Percentiles rank a stretch among this genome's conserved stretches.
phyloP scores from a whole-genome alignment of 257 asterid species.

The Orobanche coerulescens region DNA sequence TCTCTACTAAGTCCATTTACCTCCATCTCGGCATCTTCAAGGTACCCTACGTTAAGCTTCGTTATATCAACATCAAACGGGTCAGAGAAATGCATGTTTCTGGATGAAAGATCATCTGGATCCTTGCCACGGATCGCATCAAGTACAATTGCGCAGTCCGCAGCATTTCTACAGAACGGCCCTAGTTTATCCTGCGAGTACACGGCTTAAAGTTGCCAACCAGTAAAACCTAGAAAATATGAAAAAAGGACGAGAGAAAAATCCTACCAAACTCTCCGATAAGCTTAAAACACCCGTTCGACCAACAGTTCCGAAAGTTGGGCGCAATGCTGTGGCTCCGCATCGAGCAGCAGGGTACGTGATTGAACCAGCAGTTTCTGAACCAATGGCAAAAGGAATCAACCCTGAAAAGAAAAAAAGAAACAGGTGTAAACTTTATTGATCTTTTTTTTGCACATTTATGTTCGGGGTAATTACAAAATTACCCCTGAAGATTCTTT shows the following conservation, averaged over 20 bases:
- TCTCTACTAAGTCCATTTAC: conserved; percentile 28
- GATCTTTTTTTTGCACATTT: neutral
- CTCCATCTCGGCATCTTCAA: conserved; percentile 90
- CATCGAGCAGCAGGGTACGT: conserved; percentile 94
- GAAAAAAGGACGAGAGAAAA: neutral
- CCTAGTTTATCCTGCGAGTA: conserved; percentile 74
- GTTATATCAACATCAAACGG: conserved; percentile 67
- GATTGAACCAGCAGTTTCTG: conserved; percentile 92
- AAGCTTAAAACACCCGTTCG: conserved; percentile 89
- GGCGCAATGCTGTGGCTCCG: conserved; percentile 85
- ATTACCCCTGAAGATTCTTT: no score
- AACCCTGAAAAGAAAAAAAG: conserved; percentile 36
- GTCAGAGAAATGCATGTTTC: conserved; percentile 52
- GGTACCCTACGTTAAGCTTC: conserved; percentile 79
- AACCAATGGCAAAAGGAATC: conserved; percentile 90
- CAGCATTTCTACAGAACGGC: conserved; percentile 83
- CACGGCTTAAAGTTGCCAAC: neutral
- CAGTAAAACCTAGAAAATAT: neutral
- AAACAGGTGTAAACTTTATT: neutral
- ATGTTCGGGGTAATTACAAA: no score
- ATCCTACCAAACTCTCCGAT: conserved; percentile 86
- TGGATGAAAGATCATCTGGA: conserved; percentile 60
- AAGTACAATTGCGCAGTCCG: conserved; percentile 65
- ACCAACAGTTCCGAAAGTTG: conserved; percentile 81
- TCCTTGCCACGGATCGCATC: conserved; percentile 35